Conservation (phyloP, 208 protist genomes). For the Trypanosoma lewisi region DNA sequence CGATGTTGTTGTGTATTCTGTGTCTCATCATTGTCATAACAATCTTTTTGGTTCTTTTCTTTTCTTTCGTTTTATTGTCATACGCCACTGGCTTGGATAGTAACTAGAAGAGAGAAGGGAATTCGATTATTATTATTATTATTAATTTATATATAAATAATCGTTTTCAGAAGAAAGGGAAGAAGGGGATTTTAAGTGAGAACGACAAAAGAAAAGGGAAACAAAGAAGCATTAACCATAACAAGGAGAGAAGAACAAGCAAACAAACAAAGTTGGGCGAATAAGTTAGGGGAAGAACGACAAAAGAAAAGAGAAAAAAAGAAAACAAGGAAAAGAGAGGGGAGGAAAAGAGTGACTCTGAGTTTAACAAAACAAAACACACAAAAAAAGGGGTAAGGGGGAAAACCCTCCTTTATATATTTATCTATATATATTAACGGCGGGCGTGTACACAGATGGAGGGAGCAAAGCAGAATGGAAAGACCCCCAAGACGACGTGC, state of each 20-base stretch:
- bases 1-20: background rate
- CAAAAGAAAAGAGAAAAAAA: slow-evolving; percentile 1
- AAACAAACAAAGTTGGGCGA: background rate
- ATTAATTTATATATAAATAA: too few relatives aligned
- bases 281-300: background rate
- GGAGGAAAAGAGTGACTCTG: background rate
- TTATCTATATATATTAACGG: too few relatives aligned
- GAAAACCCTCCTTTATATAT: too few relatives aligned
- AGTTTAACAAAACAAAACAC: slow-evolving; percentile 4
- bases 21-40: slow-evolving; percentile 19
- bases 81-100: slow-evolving; percentile 7
- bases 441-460: too few relatives aligned
- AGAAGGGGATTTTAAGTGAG: background rate
- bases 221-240: background rate
- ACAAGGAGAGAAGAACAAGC: slow-evolving; percentile 3
- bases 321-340: background rate
- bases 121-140: background rate
- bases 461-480: slow-evolving; percentile 5
- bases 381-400: too few relatives aligned
- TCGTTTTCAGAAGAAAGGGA: too few relatives aligned
- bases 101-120: background rate
- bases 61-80: slow-evolving; percentile 8
- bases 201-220: slow-evolving; percentile 6
- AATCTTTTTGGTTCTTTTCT: slow-evolving; percentile 10
- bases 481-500: background rate